Base-by-base conservation (phyloP, 495 filamentous ascomycete genomes). In the Friedmanniomyces simplex region DNA sequence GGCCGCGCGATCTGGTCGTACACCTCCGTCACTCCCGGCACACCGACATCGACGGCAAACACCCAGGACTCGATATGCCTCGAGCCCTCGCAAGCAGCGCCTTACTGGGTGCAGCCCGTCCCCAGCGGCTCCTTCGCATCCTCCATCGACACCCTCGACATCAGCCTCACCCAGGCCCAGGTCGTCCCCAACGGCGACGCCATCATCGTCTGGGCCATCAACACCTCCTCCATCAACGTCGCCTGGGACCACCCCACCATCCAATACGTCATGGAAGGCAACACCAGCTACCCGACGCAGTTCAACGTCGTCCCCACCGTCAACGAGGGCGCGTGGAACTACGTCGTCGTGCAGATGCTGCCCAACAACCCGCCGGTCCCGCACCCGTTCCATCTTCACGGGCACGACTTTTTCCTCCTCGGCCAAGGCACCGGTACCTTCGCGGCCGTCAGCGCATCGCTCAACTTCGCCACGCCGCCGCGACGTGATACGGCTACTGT, bases 351-450 rank as follows among this genome's bases (percentile, higher is more conserved):
- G 53, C 69, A 70, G 47, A 22, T 60, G 61, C 39, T 58, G 26
- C 46, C 21, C 7, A 26, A 16, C 22, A 54, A 43, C 25, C 61
- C 65, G 0, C 60, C 62, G 2, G 50, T 73, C 16, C 65, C 65
- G n/a, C 69, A 73, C 41, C 71, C 71, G 1, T 69, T 73, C 63
- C 71, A 73, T 60, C 60, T 73, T n/a, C 71, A 73, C 55, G 71
- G 71, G 11, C 71, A 73, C 59, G 69, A 72, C 55, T 73, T 72
- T 54, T 71, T 63, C 50, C 60, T 72, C 28, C 68, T 73, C 22
- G 69, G 68, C 34, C 47, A 47, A 18, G 57, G 61, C 16, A 51
- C 32, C 21, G 64, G 66, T 0, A 55, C 25, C 10, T 59, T 59
- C 52, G n/a, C 26, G 21, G 30, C 26, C 52, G 41, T 59, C 47